A percentile compares a stretch with the other conserved stretches of the same genome.
phyloP scores from a whole-genome alignment of 768 basidiomycete species.

The Kwoniella newhampshirensis region DNA sequence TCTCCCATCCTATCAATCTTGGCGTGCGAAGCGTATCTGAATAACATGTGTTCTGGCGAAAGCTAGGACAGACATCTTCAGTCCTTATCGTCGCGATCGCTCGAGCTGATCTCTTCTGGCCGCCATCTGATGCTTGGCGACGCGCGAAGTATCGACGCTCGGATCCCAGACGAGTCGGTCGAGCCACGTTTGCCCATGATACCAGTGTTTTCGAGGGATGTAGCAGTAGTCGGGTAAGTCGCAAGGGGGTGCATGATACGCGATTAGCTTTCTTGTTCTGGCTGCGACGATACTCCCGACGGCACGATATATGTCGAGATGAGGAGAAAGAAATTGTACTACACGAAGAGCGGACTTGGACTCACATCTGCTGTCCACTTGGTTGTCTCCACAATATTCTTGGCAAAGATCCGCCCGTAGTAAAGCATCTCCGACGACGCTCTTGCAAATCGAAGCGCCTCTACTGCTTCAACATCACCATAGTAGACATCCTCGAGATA shows the following conservation, averaged over 20 bases:
- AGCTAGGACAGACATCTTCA: too few relatives aligned
- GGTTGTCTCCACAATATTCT: conserved; percentile 12
- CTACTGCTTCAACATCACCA: not conserved
- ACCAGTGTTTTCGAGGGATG: not conserved
- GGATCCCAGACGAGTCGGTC: conserved; percentile 9
- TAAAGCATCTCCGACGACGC: conserved; percentile 1
- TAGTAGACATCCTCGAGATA: not conserved
- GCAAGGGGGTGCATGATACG: not conserved
- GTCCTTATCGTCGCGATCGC: too few relatives aligned
- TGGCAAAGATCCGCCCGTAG: conserved; percentile 6
- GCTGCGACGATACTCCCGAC: too few relatives aligned
- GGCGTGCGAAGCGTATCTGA: too few relatives aligned
- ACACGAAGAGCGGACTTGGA: too few relatives aligned
- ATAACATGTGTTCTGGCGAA: too few relatives aligned
- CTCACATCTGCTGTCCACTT: conserved; percentile 2
- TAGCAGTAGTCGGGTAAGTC: not conserved
- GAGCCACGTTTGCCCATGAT: not conserved
- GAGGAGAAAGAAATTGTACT: too few relatives aligned
- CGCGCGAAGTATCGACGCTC: not conserved
- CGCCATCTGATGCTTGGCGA: not conserved
- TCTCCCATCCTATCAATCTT: too few relatives aligned
- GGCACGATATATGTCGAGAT: too few relatives aligned
- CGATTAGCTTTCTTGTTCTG: too few relatives aligned
- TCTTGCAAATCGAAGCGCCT: not conserved
- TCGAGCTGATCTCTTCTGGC: not conserved